These are phyloP conservation scores for Scedosporium boydii DNA, from an alignment of 2,329 filamentous ascomycete genomes.

Conservation along the genomic window DNA sequence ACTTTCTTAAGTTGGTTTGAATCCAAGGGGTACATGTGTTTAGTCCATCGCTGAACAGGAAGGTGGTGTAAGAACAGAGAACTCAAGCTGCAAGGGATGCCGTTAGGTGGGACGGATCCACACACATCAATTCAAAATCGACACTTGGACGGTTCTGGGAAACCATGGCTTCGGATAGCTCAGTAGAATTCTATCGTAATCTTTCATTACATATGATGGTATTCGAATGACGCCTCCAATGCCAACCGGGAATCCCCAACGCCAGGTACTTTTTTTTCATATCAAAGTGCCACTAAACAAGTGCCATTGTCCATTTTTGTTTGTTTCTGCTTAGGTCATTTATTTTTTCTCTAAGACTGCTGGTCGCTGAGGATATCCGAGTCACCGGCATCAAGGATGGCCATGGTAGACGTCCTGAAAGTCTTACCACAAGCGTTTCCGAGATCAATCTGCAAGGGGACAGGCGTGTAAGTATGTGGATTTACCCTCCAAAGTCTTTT, in stretches of 20 bases:
- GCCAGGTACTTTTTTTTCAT: conserved; percentile 19
- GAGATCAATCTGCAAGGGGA: conserved; percentile 72
- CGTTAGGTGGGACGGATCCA: background rate
- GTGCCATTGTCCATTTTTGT: conserved; percentile 23
- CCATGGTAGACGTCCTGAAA: conserved; percentile 96
- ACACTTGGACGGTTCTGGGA: background rate
- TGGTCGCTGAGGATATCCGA: conserved; percentile 89
- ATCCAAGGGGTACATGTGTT: no score
- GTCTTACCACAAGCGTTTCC: conserved; percentile 98
- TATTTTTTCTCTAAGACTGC: conserved; percentile 39
- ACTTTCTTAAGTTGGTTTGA: no score
- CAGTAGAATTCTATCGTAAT: conserved; percentile 4
- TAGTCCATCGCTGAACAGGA: no score
- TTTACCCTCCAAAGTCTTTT: conserved; percentile 77
- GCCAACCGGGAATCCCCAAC: conserved; percentile 27
- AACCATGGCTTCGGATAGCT: conserved; percentile 6
- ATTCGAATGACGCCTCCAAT: conserved; percentile 5
- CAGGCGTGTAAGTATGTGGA: conserved; percentile 46
- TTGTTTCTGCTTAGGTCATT: background rate
- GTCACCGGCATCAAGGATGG: conserved; percentile 94
- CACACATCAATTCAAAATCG: background rate
- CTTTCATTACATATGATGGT: conserved; percentile 1
- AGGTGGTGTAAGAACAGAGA: no score
- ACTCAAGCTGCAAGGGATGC: background rate
- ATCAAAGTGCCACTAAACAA: conserved; percentile 23